Base-by-base conservation (phyloP, 2,329 filamentous ascomycete genomes). In the Colletotrichum somersetense region DNA sequence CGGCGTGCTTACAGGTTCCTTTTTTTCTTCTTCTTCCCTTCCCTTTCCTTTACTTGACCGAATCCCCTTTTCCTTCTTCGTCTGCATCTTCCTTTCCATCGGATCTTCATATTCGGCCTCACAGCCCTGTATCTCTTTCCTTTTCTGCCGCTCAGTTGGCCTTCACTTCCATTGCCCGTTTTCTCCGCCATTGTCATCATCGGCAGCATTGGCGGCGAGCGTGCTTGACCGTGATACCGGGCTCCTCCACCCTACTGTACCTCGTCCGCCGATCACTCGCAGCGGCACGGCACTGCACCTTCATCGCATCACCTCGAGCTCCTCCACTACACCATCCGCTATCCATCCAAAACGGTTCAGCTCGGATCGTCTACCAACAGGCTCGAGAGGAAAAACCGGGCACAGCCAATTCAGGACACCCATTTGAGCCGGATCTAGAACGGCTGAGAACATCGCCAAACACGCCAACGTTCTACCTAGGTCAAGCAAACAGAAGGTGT, bases 271-370 rank as follows among this genome's bases (percentile, higher is more conserved):
- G 53, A 72, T 68, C 65, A 59, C 44, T 63, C 63, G 65, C 42
- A 58, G 65, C 69, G 58, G 52, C 69, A 68, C 65, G 58, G 58
- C 46, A 68, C 68, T 68, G 65, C 68, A 72, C 58, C 64, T 59
- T 8, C 3, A 18, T 53, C 50, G 23, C 26, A 30, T 30, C 44
- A n/a, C 4, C n/a, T 48, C 11, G 50, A 67, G 20, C 26, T 30
- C 46, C 26, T 71, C 44, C 63, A 62, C 65, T 1, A 23, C 30
- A 53, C 18, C 46, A 59, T 72, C 61, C 65, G 38, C 48, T 65
- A 59, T 58, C 26, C 44, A 38, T 55, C n/a, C 30, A 48, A 40
- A 26, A 55, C 53, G 62, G 44, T 53, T 68, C 52, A 48, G 58
- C 65, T 52, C 18, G 23, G 62, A 23, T 23, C 44, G 44, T 52